Percentiles rank a stretch among this genome's conserved stretches.
Evolutionary conservation across 495 filamentous ascomycete genomes (phyloP).

Genomic region (Trichoderma parareesei): DNA sequence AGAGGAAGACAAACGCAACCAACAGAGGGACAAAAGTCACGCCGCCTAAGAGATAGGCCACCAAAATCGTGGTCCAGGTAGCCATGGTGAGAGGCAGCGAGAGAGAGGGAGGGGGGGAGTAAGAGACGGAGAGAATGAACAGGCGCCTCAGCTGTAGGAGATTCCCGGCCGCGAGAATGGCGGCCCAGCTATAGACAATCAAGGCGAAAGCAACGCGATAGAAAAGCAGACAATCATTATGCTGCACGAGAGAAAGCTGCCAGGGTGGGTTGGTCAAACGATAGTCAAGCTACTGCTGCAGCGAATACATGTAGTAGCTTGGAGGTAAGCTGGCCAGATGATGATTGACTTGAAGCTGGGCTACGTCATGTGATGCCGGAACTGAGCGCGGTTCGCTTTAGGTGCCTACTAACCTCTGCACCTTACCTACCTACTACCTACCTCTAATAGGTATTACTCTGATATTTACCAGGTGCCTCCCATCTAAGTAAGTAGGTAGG

Average conservation of each 20-base stretch:
- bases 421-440: too few species aligned
- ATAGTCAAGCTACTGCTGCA: constrained; percentile 6
- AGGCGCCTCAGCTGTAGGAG: background rate
- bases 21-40: constrained; percentile 81
- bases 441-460: too few species aligned
- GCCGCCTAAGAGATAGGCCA: constrained; percentile 81
- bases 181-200: background rate
- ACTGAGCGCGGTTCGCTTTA: too few species aligned
- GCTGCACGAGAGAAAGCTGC: background rate
- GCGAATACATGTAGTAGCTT: constrained; percentile 11
- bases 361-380: background rate
- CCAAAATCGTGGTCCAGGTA: constrained; percentile 58
- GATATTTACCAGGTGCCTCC: too few species aligned
- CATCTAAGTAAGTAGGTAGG: too few species aligned
- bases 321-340: background rate
- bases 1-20: constrained; percentile 52
- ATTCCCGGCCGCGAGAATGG: background rate
- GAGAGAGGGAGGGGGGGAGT: too few species aligned
- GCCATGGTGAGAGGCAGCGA: constrained; percentile 40
- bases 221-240: background rate
- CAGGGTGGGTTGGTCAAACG: background rate
- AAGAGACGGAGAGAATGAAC: background rate
- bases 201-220: constrained; percentile 7
- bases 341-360: background rate
- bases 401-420: too few species aligned